Base-by-base conservation (phyloP, 1,284 basidiomycete genomes). In the Ganoderma multipileum region DNA sequence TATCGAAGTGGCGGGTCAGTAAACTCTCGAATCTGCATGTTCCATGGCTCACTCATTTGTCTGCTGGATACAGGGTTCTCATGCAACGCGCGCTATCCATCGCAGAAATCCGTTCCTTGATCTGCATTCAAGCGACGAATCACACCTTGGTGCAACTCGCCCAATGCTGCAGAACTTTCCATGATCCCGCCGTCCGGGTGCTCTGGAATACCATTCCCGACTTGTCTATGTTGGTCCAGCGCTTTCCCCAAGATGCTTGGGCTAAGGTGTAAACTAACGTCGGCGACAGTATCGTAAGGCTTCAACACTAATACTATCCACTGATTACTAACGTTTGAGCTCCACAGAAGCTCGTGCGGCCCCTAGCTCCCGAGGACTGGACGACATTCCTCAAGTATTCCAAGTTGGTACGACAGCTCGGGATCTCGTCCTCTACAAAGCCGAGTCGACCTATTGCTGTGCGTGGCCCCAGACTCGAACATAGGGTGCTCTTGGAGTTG, bases 171-270 rank as follows among this genome's bases (percentile, higher is more conserved):
- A 47, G n/a, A 26, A 28, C 20, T 23, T 42, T 58, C n/a, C 64
- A 65, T 18, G 64, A 65, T 1, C 42, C 55, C 1, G 55, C 55
- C 2, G 26, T 65, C 4, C 41, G 58, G 47, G 55, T 58, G 8
- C 55, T 65, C 3, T 65, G 64, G 64, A n/a, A 16, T 20, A n/a
- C 39, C 30, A 30, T 65, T 5, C 30, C 41, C 2, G 28, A 39
- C 38, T 4, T 65, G 6, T 18, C 20, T n/a, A 18, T 18, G 11
- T 11, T 65, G 2, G 9, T 65, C 14, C 41, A 12, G 18, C 60
- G 64, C 23, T 50, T 65, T 20, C 64, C 55, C 23, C 55, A 42
- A 39, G 44, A 59, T 9, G 36, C 57, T 8, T 50, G 52, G 52
- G 20, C 12, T 20, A 23, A n/a, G 12, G 1, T 30, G 26, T 14